phyloP scores from a whole-genome alignment of 2,329 filamentous ascomycete species.

The Orbilia brochopaga region DNA sequence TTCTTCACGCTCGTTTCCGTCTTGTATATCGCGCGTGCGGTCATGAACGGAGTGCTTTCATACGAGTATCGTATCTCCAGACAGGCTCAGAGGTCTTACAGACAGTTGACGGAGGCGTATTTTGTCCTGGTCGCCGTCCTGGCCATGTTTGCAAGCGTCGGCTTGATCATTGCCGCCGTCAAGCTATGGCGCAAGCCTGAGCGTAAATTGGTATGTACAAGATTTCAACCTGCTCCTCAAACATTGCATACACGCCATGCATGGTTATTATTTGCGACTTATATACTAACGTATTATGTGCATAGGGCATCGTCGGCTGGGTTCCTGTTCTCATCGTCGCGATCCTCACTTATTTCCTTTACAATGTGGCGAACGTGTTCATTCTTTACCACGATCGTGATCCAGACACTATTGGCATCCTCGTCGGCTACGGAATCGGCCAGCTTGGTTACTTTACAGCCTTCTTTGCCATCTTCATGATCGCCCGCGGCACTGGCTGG shows the following conservation, averaged over 20 bases:
- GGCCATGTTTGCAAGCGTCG: conserved; percentile 19
- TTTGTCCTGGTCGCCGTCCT: conserved; percentile 12
- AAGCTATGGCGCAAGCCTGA: conserved; percentile 22
- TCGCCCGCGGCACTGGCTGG: conserved; percentile 30
- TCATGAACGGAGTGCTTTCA: conserved; percentile 14
- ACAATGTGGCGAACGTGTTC: conserved; percentile 24
- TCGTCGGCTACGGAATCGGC: conserved; percentile 24
- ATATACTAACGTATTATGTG: conserved; percentile 1
- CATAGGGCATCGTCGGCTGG: conserved; percentile 37
- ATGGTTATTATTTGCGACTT: neutral
- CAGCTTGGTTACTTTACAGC: conserved; percentile 31
- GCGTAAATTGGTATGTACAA: conserved; percentile 17
- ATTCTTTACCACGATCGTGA: neutral
- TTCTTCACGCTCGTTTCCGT: conserved; percentile 26
- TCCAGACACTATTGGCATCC: neutral
- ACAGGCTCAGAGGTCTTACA: neutral
- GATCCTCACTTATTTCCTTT: conserved; percentile 26
- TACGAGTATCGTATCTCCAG: neutral
- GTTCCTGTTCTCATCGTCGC: conserved; percentile 24
- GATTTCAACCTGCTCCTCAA: neutral
- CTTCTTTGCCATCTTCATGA: conserved; percentile 38
- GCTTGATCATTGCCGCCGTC: conserved; percentile 22
- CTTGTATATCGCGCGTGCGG: conserved; percentile 12
- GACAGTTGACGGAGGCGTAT: conserved; percentile 17
- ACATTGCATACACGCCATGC: too few relatives aligned